Evolutionary conservation across 2,329 filamentous ascomycete species (phyloP).

Genomic region (Colletotrichum tropicale): DNA sequence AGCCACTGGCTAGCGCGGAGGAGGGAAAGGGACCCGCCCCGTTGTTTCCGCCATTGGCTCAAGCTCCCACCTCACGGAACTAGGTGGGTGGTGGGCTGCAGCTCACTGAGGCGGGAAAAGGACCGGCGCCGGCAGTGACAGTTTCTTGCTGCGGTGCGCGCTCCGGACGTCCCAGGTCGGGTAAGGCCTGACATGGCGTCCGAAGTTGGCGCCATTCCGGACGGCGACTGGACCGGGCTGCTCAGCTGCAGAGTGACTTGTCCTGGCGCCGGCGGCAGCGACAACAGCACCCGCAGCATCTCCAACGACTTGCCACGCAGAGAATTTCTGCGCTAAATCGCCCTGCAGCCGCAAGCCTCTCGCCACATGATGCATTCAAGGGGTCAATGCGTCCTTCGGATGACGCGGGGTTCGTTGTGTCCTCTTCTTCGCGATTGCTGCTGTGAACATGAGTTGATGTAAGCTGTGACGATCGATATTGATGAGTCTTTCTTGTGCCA

Average conservation of each 20-base stretch:
- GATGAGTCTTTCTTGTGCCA: neutral
- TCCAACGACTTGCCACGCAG: neutral
- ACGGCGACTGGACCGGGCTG: neutral
- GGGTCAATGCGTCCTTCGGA: slow-evolving; percentile 5
- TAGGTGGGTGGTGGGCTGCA: neutral
- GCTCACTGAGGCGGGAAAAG: neutral
- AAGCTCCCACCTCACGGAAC: neutral
- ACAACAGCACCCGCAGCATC: neutral
- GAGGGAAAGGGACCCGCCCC: neutral
- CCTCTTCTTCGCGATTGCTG: neutral
- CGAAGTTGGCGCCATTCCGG: neutral
- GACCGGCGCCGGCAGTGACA: neutral
- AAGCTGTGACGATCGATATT: neutral
- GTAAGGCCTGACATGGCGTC: neutral
- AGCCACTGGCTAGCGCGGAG: neutral
- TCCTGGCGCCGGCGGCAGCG: neutral
- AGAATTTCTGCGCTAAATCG: neutral
- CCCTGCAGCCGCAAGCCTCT: slow-evolving; percentile 10
- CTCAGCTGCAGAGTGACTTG: neutral
- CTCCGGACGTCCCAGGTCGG: neutral
- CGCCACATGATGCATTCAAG: slow-evolving; percentile 4
- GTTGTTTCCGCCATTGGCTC: slow-evolving; percentile 11
- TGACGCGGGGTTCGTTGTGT: neutral
- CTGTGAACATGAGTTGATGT: neutral
- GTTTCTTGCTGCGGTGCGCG: neutral